Conservation (phyloP, 345 rosid species). For the Combretum micranthum region DNA sequence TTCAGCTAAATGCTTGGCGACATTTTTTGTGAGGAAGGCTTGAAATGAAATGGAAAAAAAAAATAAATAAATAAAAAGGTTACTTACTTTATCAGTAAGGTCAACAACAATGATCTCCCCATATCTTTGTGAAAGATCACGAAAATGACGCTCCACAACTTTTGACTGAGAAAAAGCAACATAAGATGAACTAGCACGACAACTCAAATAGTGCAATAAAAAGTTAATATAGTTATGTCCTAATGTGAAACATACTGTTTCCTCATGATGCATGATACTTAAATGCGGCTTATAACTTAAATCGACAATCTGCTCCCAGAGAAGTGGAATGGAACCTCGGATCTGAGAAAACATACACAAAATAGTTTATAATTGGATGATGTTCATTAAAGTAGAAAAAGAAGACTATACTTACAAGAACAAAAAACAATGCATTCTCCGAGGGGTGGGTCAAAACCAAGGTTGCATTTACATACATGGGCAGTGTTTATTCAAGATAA, state of each 20-base stretch:
- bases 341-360: conserved; percentile 36
- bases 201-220: conserved; percentile 2
- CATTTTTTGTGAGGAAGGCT: neutral
- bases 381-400: neutral
- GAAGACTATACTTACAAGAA: neutral
- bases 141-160: conserved; percentile 84
- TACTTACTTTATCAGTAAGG: conserved; percentile 69
- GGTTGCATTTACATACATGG: no score
- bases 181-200: conserved; percentile 8
- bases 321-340: conserved; percentile 95
- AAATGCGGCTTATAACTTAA: conserved; percentile 89
- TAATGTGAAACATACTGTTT: conserved; percentile 34
- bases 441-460: no score
- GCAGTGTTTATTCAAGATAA: no score
- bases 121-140: conserved; percentile 80
- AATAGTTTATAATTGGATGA: neutral
- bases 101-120: conserved; percentile 69
- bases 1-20: neutral
- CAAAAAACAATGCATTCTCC: no score
- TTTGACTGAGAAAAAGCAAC: conserved; percentile 43
- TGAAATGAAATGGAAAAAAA: no score
- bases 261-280: conserved; percentile 55
- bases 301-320: conserved; percentile 99
- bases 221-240: no score
- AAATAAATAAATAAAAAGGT: conserved; percentile 1